Evolutionary conservation across 352 stramenopile species (phyloP), one percentile per base, ranked within the genome.

Genomic region (Globisporangium nagaii): DNA sequence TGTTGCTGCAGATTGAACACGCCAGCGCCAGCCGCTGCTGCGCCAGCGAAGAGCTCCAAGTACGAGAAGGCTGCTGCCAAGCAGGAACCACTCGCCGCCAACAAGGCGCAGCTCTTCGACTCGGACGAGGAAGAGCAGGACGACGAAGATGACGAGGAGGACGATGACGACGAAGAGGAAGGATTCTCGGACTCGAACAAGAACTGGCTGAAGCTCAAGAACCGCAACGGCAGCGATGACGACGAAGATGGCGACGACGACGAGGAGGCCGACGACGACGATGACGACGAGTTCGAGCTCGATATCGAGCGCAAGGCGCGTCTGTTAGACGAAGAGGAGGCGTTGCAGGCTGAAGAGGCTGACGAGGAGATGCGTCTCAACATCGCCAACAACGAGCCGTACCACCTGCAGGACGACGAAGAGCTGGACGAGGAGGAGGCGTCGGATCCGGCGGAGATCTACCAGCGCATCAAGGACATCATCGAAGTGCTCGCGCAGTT

Each of bases 401-500:
- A 86, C 59, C 80, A 90, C 57, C 58, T 90, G 48, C 81, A 86
- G 35, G 84, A 87, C 10, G 81, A 91, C 27, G 79, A 91, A 37
- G 84, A 92, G 61, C 61, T 91, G 43, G 70, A 77, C 6, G 81
- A 81, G 32, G 70, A 84, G 0, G 62, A 73, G 8, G 84, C 73
- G 45, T 72, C 75, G 10, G 84, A 95, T 66, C 85, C 88, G 0
- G 73, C 86, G 7, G 84, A 94, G 41, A 71, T 97, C 48, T 94
- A 97, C 65, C 85, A 97, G 70, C 87, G 92, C 55, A 97, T 98
- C 55, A 93, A 97, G 75, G 91, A 97, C 56, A 79, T 97, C 54
- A 76, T 97, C 31, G 84, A 97, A 58, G 86, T 97, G 56, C 77
- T 99, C 28, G 84, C 84, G 20, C 88, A 99, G 56, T 99, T 99